These are phyloP conservation scores for Epichloe bromicola DNA, from an alignment of 2,329 filamentous ascomycete species.

Conservation along the genomic window DNA sequence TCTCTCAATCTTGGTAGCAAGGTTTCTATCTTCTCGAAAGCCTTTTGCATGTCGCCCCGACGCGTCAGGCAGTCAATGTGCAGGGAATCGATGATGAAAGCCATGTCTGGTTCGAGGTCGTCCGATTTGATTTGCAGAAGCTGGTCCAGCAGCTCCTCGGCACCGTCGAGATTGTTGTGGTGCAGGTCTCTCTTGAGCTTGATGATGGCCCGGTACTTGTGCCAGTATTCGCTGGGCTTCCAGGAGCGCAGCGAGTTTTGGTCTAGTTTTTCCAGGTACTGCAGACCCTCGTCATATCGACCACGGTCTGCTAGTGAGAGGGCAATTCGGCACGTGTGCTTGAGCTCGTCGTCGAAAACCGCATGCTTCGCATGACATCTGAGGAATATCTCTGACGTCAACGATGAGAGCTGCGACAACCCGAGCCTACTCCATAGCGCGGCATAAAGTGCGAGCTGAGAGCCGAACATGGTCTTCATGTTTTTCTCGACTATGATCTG, in stretches of 20 bases:
- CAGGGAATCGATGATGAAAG: conserved; percentile 36
- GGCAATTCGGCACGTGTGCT: conserved; percentile 58
- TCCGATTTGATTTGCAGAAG: conserved; percentile 38
- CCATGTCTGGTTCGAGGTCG: conserved; percentile 38
- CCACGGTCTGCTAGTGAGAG: conserved; percentile 49
- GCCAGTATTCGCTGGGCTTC: conserved; percentile 64
- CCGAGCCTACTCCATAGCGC: conserved; percentile 68
- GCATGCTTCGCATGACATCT: conserved; percentile 50
- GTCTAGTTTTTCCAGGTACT: conserved; percentile 32
- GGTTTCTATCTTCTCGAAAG: conserved; percentile 34
- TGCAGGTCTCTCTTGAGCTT: conserved; percentile 51
- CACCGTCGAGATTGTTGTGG: conserved; percentile 37
- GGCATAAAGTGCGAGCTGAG: conserved; percentile 59
- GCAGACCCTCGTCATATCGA: conserved; percentile 53
- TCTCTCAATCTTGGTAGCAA: conserved; percentile 30
- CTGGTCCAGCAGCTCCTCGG: conserved; percentile 36
- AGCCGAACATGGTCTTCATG: conserved; percentile 58
- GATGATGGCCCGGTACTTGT: conserved; percentile 52
- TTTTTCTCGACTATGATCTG: conserved; percentile 70
- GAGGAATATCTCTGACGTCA: conserved; percentile 60
- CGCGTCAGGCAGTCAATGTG: conserved; percentile 39
- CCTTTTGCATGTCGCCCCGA: conserved; percentile 32
- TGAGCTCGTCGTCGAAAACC: conserved; percentile 64
- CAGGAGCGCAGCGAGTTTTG: conserved; percentile 53
- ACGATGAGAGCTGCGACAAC: conserved; percentile 38